phyloP scores from a whole-genome alignment of 805 yeast genomes.

The Geotrichum ghanense region DNA sequence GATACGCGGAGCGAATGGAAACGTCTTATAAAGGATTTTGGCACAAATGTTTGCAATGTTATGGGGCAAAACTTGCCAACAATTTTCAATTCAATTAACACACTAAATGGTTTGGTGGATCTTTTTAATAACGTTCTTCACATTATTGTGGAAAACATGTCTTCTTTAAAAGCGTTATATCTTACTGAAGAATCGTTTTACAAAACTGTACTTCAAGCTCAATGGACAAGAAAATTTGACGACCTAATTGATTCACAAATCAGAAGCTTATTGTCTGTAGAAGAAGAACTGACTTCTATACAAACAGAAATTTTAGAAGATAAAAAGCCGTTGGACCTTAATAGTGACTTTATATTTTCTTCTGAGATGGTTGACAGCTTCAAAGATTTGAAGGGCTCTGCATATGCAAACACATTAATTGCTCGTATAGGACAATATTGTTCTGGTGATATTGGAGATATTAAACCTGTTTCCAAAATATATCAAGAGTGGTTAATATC shows the following conservation, averaged over 20 bases:
- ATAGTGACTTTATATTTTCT: not conserved
- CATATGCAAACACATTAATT: not conserved
- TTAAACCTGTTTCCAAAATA: not conserved
- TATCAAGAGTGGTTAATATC: not conserved
- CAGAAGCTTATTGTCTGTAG: not conserved
- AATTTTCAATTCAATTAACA: conserved; percentile 1
- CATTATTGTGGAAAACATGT: not conserved
- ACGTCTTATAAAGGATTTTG: conserved; percentile 2
- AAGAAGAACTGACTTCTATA: not conserved
- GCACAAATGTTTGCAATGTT: conserved; percentile 1
- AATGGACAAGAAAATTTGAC: not conserved
- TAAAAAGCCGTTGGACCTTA: not conserved
- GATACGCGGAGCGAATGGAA: not conserved
- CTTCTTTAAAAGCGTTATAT: not conserved
- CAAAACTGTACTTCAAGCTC: not conserved
- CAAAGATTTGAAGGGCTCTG: not conserved
- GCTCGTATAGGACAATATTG: not conserved
- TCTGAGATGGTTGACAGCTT: not conserved
- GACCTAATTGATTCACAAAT: not conserved
- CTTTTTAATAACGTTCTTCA: conserved; percentile 5
- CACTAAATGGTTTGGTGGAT: conserved; percentile 7
- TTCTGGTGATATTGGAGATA: not conserved
- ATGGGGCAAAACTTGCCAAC: conserved; percentile 5
- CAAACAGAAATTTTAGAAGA: not conserved
- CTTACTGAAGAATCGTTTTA: not conserved